Base-by-base conservation (phyloP, 2,329 filamentous ascomycete species). In the Verticillium isaacii region DNA sequence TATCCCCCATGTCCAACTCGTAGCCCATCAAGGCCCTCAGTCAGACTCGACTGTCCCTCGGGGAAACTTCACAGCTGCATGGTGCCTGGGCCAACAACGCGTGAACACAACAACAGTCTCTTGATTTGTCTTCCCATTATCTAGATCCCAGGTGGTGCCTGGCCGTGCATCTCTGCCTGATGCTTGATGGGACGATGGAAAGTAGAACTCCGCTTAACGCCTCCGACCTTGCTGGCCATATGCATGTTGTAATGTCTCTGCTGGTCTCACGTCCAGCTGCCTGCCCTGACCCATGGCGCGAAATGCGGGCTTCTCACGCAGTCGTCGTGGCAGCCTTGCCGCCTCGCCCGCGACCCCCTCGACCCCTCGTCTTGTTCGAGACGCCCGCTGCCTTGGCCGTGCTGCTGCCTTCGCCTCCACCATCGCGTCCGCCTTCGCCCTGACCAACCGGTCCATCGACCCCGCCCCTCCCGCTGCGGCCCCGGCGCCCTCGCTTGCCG, bases 381-480 rank as follows among this genome's bases (percentile, higher is more conserved):
- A 39, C 45, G 11, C 61, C 58, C 50, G 59, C 19, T 9, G 39
- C 32, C 60, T 61, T 63, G 32, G 34, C 32, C 32, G 61, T 15
- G 39, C 25, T 32, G 23, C 41, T 62, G 58, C 34, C 39, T n/a
- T 60, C 52, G 9, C 29, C 56, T 56, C 60, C 57, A 12, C 58
- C 58, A 32, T 54, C 41, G 6, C 29, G 52, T 56, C 60, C 57
- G 14, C 58, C 58, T 37, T 54, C 41, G 6, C 56, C 58, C 9
- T 59, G 61, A 5, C 37, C 54, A 36, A 37, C 50, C 37, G 52
- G 25, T 1, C 55, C 61, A 41, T 32, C 39, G 1, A 52, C 56
- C 34, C 57, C 63, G 1, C 56, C 56, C 56, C 60, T 65, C 45
- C 72, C 72, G 54, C 71, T 69, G 19, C 70, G 69, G 59, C 73